Evolutionary conservation across 805 yeast species (phyloP).

Genomic region (Candida maris): DNA sequence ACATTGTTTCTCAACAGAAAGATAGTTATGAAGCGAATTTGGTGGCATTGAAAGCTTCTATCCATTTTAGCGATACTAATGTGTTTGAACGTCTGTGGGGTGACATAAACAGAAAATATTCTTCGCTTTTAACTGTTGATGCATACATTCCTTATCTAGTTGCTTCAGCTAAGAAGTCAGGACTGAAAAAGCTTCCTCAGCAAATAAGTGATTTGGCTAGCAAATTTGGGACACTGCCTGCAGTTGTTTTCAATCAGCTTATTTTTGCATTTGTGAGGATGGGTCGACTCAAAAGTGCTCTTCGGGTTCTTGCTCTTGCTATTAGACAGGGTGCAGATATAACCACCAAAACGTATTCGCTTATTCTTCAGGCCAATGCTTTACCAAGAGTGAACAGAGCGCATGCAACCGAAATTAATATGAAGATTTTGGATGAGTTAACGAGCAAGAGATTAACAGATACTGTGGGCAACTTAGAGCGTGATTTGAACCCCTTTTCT

Average conservation of each 20-base stretch:
- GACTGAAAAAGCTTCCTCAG: constrained; percentile 12
- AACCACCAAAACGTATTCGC: constrained; percentile 27
- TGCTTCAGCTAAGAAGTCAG: constrained; percentile 17
- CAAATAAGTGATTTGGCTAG: constrained; percentile 15
- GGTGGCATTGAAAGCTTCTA: constrained; percentile 24
- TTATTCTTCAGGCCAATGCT: constrained; percentile 25
- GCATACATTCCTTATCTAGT: constrained; percentile 22
- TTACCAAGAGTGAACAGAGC: constrained; percentile 11
- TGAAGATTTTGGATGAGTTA: constrained; percentile 23
- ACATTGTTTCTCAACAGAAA: constrained; percentile 3
- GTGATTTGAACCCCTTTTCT: constrained; percentile 24
- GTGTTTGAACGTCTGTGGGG: constrained; percentile 23
- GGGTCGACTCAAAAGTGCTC: constrained; percentile 17
- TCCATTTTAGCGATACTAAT: constrained; percentile 11
- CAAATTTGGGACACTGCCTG: constrained; percentile 16
- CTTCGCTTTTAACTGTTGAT: constrained; percentile 9
- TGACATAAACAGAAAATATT: constrained; percentile 8
- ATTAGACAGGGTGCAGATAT: constrained; percentile 12
- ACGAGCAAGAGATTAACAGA: constrained; percentile 18
- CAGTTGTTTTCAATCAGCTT: constrained; percentile 24
- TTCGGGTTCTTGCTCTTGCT: constrained; percentile 18
- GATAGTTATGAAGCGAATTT: constrained; percentile 14
- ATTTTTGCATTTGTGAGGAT: constrained; percentile 22
- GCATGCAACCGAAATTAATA: constrained; percentile 17
- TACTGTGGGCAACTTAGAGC: constrained; percentile 19